These are phyloP conservation scores for Vicia sativa DNA, from an alignment of 306 rosid genomes.

Conservation along the genomic window DNA sequence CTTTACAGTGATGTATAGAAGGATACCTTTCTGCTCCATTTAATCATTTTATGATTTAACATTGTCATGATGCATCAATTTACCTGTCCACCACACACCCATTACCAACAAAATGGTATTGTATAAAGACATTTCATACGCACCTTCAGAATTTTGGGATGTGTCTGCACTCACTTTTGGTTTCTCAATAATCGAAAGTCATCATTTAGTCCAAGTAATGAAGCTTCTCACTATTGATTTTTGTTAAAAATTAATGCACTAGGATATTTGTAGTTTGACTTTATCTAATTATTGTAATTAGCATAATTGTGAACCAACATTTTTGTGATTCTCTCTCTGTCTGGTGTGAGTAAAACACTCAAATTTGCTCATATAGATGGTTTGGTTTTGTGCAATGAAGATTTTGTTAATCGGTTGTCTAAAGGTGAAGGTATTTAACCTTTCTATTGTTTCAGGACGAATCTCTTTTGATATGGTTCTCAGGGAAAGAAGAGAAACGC, in stretches of 20 bases:
- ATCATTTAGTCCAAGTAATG: not conserved
- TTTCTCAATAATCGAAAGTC: not conserved
- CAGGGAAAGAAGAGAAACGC: conserved; percentile 94
- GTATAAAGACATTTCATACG: not conserved
- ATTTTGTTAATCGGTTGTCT: conserved; percentile 24
- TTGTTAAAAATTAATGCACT: too few relatives aligned
- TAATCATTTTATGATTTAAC: not conserved
- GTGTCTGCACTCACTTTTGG: not conserved
- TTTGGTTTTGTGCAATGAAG: not conserved
- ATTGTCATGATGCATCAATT: not conserved
- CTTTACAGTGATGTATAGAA: not conserved
- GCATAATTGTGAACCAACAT: not conserved
- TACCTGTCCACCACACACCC: not conserved
- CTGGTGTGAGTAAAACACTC: not conserved
- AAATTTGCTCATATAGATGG: not conserved
- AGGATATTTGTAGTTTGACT: not conserved
- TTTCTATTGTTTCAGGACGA: conserved; percentile 73
- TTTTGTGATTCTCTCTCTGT: not conserved
- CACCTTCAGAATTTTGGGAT: not conserved
- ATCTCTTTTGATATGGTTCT: conserved; percentile 92
- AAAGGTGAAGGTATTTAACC: conserved; percentile 32
- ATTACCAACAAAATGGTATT: not conserved
- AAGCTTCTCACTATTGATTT: not conserved
- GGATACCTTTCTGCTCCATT: not conserved
- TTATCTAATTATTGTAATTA: not conserved